phyloP scores from a whole-genome alignment of 805 yeast species.

The Wickerhamiella nectarea region DNA sequence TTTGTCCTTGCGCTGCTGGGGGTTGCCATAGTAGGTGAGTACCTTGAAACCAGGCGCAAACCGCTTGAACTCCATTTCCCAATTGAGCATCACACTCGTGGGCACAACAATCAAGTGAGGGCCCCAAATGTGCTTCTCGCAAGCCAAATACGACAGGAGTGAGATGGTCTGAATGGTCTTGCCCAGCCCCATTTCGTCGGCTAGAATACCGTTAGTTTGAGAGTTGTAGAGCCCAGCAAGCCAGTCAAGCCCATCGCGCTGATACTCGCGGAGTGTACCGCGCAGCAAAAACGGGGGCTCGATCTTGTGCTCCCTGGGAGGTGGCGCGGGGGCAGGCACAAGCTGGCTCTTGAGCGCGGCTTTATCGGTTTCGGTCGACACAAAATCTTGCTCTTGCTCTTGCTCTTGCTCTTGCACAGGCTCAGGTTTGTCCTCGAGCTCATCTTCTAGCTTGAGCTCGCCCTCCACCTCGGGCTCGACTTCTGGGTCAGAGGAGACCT shows the following conservation, averaged over 20 bases:
- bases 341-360: too few species aligned
- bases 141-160: constrained; percentile 72
- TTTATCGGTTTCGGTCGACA: too few species aligned
- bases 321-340: too few species aligned
- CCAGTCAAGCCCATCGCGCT: constrained; percentile 95
- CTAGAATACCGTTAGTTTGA: constrained; percentile 88
- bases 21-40: constrained; percentile 89
- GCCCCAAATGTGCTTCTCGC: constrained; percentile 92
- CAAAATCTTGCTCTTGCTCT: constrained; percentile 7
- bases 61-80: constrained; percentile 99
- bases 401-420: constrained; percentile 16
- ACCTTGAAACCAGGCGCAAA: constrained; percentile 98
- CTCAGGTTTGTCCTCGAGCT: constrained; percentile 25
- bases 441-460: constrained; percentile 21
- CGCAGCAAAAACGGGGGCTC: constrained; percentile 60
- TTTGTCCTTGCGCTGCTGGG: constrained; percentile 90
- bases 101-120: constrained; percentile 96
- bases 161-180: constrained; percentile 95
- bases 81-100: constrained; percentile 89
- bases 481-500: too few species aligned
- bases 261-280: constrained; percentile 80
- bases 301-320: constrained; percentile 22
- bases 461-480: constrained; percentile 27
- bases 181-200: constrained; percentile 97
- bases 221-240: constrained; percentile 84